Evolutionary conservation across 2,329 filamentous ascomycete species (phyloP).

Genomic region (Ophiostoma quercus): DNA sequence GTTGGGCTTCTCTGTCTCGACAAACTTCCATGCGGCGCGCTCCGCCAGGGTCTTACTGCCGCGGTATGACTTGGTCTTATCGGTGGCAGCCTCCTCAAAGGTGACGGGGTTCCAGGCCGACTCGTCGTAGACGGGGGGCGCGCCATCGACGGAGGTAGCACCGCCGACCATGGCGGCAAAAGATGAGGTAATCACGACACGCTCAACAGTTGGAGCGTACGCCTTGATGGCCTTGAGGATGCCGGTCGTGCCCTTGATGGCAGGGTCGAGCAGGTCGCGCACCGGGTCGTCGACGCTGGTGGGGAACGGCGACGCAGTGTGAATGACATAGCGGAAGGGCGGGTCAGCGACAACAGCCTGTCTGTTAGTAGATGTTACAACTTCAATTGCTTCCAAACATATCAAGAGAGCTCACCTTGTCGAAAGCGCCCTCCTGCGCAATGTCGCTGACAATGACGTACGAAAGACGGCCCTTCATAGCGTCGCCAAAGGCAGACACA

Average conservation of each 20-base stretch:
- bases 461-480: background rate
- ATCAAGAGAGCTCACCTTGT: background rate
- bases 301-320: constrained; percentile 16
- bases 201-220: constrained; percentile 29
- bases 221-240: constrained; percentile 15
- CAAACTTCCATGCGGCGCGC: constrained; percentile 49
- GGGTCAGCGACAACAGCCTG: constrained; percentile 6
- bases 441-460: constrained; percentile 14
- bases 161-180: constrained; percentile 27
- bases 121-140: constrained; percentile 38
- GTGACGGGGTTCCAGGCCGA: constrained; percentile 51
- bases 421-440: constrained; percentile 16
- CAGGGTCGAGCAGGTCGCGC: constrained; percentile 15
- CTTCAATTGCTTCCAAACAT: background rate
- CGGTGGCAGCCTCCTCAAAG: constrained; percentile 37
- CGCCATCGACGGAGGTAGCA: constrained; percentile 28
- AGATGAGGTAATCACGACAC: constrained; percentile 30
- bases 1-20: constrained; percentile 36
- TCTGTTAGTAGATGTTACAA: background rate
- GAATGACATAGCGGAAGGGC: constrained; percentile 14
- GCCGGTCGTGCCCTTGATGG: constrained; percentile 13
- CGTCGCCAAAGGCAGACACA: background rate
- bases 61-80: constrained; percentile 41
- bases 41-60: constrained; percentile 52
- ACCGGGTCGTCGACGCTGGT: constrained; percentile 6